phyloP scores from a whole-genome alignment of 2,329 filamentous ascomycete species.

The Neofusicoccum sp. region DNA sequence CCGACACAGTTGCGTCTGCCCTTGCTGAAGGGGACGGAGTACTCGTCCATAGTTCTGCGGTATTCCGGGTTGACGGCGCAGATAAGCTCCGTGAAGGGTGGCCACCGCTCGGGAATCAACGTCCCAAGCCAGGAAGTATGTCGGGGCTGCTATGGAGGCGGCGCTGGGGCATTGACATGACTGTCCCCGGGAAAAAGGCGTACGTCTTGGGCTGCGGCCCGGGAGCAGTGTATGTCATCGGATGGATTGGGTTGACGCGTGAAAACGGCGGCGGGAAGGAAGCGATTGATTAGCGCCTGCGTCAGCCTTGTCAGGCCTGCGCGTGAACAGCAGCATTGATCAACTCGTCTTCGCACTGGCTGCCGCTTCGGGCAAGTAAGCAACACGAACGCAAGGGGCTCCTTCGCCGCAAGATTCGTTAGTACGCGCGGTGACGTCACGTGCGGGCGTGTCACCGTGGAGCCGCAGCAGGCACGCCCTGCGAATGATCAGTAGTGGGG shows the following conservation, averaged over 20 bases:
- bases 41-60: slow-evolving; percentile 20
- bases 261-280: slow-evolving; percentile 16
- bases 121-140: slow-evolving; percentile 21
- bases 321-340: too few species aligned
- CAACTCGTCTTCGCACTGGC: too few species aligned
- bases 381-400: too few species aligned
- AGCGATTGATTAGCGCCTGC: too few species aligned
- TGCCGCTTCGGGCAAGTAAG: too few species aligned
- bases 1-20: slow-evolving; percentile 23
- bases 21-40: slow-evolving; percentile 22
- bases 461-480: background rate
- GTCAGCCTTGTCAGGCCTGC: too few species aligned
- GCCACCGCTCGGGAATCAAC: slow-evolving; percentile 24
- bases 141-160: slow-evolving; percentile 19
- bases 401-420: too few species aligned
- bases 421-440: too few species aligned
- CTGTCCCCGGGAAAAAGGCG: slow-evolving; percentile 21
- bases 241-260: slow-evolving; percentile 15
- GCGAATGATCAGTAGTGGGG: slow-evolving; percentile 4
- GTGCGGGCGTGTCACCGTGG: background rate
- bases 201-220: slow-evolving; percentile 11
- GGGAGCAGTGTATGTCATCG: slow-evolving; percentile 20
- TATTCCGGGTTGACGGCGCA: background rate
- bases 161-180: slow-evolving; percentile 20
- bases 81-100: slow-evolving; percentile 16